These are phyloP conservation scores for Fusarium begoniae DNA, from an alignment of 2,329 filamentous ascomycete genomes.

Conservation along the genomic window DNA sequence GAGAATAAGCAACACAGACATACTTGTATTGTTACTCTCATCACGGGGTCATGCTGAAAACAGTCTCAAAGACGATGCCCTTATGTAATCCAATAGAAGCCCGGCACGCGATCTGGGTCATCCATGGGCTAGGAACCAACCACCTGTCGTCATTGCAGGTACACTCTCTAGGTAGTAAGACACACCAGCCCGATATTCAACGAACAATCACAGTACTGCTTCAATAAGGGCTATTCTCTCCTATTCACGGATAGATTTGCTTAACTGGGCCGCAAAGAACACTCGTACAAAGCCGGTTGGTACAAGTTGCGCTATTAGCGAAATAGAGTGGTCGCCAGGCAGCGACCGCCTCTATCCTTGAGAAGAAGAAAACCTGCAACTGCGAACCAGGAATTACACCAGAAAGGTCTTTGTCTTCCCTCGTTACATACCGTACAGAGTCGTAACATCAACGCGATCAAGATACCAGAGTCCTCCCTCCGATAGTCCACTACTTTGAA, in stretches of 20 bases:
- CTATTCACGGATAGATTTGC: slow-evolving; percentile 12
- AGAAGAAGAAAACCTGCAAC: slow-evolving; percentile 20
- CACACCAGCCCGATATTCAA: slow-evolving; percentile 1
- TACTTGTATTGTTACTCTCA: background rate
- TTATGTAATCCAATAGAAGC: slow-evolving; percentile 32
- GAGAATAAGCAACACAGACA: background rate
- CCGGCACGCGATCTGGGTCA: slow-evolving; percentile 25
- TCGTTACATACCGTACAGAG: background rate
- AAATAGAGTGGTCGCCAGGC: slow-evolving; percentile 38
- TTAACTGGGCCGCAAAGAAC: slow-evolving; percentile 1
- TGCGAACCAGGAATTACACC: slow-evolving; percentile 2
- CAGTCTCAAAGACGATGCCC: background rate
- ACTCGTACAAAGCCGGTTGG: slow-evolving; percentile 22
- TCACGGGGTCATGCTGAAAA: slow-evolving; percentile 19
- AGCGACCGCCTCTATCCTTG: slow-evolving; percentile 31
- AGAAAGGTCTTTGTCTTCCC: background rate
- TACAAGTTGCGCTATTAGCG: slow-evolving; percentile 9
- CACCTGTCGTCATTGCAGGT: slow-evolving; percentile 21
- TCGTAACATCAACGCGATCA: slow-evolving; percentile 3
- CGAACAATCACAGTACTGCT: background rate
- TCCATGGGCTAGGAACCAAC: slow-evolving; percentile 19
- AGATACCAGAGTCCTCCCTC: background rate
- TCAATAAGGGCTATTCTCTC: background rate
- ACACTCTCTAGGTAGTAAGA: background rate
- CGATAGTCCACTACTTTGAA: background rate